Evolutionary conservation across 345 rosid genomes (phyloP).

Genomic region (Eucalyptus regnans): DNA sequence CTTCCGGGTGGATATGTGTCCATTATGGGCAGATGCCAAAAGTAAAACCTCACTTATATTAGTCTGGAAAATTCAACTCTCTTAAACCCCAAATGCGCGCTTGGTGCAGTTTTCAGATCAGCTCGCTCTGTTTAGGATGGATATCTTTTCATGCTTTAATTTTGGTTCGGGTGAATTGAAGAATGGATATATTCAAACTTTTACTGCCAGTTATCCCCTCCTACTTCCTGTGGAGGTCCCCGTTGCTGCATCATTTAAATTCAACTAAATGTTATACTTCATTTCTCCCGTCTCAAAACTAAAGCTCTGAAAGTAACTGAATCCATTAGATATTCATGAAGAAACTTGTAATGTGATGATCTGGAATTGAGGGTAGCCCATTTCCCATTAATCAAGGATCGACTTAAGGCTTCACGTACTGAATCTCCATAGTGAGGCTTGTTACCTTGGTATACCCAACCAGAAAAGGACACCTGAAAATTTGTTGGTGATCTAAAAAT

Average conservation of each 20-base stretch:
- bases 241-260: not conserved
- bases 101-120: not conserved
- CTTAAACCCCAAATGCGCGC: not conserved
- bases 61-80: not conserved
- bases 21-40: not conserved
- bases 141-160: not conserved
- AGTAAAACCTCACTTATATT: not conserved
- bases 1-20: not conserved
- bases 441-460: not conserved
- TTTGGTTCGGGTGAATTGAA: not conserved
- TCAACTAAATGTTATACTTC: not conserved
- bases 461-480: not conserved
- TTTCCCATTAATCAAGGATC: not conserved
- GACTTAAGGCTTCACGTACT: not conserved
- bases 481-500: not conserved
- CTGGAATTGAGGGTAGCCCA: not conserved
- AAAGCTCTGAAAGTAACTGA: not conserved
- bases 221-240: not conserved
- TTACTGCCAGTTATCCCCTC: not conserved
- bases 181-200: not conserved
- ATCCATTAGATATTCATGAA: not conserved
- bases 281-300: not conserved
- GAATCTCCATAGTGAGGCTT: not conserved
- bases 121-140: not conserved
- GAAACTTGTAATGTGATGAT: not conserved